Conservation (phyloP, 768 basidiomycete genomes). For the Kwoniella sp. region DNA sequence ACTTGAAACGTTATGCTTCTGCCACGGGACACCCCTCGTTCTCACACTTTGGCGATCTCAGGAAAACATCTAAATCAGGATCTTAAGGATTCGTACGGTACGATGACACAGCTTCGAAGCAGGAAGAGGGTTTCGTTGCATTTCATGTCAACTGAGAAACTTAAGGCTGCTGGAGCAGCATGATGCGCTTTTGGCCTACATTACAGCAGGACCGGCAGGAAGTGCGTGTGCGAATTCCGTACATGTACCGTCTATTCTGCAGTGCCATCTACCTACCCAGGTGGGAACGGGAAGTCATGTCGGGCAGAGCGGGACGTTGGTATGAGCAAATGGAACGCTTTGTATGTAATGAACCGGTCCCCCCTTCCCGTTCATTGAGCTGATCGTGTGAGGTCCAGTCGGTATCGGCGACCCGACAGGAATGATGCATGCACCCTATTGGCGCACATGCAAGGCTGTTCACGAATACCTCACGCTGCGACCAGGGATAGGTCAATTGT, state of each 20-base stretch:
- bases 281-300: background rate
- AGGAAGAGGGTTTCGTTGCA: background rate
- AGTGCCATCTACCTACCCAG: background rate
- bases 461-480: background rate
- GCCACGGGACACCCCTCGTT: background rate
- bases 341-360: slow-evolving; percentile 1
- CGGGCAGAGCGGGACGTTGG: background rate
- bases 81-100: background rate
- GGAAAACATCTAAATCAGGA: too few relatives aligned
- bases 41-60: too few relatives aligned
- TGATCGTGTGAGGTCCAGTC: background rate
- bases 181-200: background rate
- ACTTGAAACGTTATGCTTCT: too few relatives aligned
- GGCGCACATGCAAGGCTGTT: background rate
- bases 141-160: too few relatives aligned
- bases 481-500: too few relatives aligned
- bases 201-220: too few relatives aligned
- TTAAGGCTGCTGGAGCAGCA: too few relatives aligned
- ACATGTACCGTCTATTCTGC: too few relatives aligned
- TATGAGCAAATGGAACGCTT: background rate
- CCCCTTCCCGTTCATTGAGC: background rate
- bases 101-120: background rate
- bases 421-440: too few relatives aligned
- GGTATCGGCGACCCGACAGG: too few relatives aligned
- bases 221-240: background rate